These are phyloP conservation scores for Talaromyces sp. DNA, from an alignment of 2,329 filamentous ascomycete genomes.

Conservation along the genomic window DNA sequence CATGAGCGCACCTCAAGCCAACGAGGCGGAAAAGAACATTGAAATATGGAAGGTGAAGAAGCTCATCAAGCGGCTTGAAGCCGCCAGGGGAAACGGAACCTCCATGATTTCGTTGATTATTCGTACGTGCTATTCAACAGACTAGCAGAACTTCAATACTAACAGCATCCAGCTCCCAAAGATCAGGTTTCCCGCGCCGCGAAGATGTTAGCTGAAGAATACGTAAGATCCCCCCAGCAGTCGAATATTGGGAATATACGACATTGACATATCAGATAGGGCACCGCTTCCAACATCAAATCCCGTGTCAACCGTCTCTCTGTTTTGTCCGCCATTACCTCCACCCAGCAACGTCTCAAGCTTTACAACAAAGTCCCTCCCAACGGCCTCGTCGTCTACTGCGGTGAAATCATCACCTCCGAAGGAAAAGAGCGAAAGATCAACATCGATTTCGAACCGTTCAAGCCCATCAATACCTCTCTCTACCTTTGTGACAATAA, in stretches of 20 bases:
- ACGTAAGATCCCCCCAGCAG: conserved; percentile 57
- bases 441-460: conserved; percentile 99
- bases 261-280: conserved; percentile 43
- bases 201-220: conserved; percentile 99
- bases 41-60: conserved; percentile 96
- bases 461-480: conserved; percentile 99
- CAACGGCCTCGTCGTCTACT: conserved; percentile 97
- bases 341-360: conserved; percentile 97
- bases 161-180: conserved; percentile 70
- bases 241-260: not conserved
- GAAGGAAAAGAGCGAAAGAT: conserved; percentile 99
- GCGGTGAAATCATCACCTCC: conserved; percentile 98
- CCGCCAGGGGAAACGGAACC: conserved; percentile 95
- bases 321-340: conserved; percentile 95
- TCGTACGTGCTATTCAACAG: conserved; percentile 58
- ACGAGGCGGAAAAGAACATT: conserved; percentile 97
- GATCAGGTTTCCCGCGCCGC: conserved; percentile 93
- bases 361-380: conserved; percentile 98
- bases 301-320: conserved; percentile 98
- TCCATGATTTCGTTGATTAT: conserved; percentile 99
- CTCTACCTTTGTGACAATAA: conserved; percentile 99
- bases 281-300: conserved; percentile 99
- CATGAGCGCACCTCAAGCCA: conserved; percentile 78
- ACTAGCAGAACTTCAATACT: not conserved
- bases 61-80: conserved; percentile 96